Conservation (phyloP, 108 stramenopile species). For the Fragilaria crotonensis region DNA sequence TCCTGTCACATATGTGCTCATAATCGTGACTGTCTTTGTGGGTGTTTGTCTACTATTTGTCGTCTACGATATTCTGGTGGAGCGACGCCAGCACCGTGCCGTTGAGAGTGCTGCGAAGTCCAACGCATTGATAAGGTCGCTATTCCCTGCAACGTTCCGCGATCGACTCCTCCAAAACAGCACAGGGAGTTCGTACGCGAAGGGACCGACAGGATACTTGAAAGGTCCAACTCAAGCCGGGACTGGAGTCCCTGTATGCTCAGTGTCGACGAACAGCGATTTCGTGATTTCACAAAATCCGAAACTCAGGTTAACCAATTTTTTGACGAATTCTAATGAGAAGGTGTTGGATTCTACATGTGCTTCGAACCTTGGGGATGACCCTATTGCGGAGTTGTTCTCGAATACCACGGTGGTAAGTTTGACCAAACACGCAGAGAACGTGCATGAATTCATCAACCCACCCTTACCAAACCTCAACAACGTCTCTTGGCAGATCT, state of each 20-base stretch:
- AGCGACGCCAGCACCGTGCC: constrained; percentile 7
- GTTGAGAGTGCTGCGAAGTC: constrained; percentile 6
- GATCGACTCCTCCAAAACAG: constrained; percentile 11
- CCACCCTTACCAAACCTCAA: too few relatives aligned
- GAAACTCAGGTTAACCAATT: neutral
- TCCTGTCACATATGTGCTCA: too few relatives aligned
- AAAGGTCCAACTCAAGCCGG: too few relatives aligned
- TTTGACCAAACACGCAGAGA: too few relatives aligned
- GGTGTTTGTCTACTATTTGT: constrained; percentile 8
- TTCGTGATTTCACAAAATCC: too few relatives aligned
- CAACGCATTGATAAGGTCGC: constrained; percentile 4
- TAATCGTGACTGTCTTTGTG: too few relatives aligned
- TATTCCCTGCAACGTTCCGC: constrained; percentile 15
- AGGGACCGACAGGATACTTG: neutral
- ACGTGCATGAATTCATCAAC: too few relatives aligned
- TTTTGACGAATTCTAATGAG: neutral
- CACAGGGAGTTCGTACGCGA: neutral
- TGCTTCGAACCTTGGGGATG: neutral
- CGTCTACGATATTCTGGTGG: constrained; percentile 10
- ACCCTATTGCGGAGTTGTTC: neutral
- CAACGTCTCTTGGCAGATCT: constrained; percentile 8
- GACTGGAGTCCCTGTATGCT: too few relatives aligned
- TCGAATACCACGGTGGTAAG: too few relatives aligned
- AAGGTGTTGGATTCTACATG: neutral
- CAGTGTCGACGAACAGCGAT: too few relatives aligned